A percentile compares a stretch with the other conserved stretches of the same genome.
Conservation (phyloP, 2,329 filamentous ascomycete species). For the Huntiella bhutanensis region DNA sequence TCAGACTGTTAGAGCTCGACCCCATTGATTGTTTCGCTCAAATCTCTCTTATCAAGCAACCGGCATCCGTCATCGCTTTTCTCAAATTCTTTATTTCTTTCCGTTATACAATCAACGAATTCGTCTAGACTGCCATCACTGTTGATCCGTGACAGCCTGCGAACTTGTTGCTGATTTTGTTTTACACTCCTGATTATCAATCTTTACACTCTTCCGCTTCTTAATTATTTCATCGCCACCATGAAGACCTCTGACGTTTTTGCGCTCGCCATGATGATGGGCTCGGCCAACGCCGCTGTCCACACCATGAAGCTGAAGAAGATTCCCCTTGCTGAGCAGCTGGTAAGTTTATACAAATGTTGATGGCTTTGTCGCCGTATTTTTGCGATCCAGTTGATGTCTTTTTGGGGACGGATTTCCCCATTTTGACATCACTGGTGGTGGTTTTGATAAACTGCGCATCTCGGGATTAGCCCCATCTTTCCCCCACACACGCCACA, state of each 20-base stretch:
- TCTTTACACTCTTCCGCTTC: neutral
- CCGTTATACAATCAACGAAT: conserved; percentile 1
- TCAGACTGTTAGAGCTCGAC: too few relatives aligned
- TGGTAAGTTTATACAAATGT: conserved; percentile 38
- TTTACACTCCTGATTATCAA: neutral
- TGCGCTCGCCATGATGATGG: conserved; percentile 62
- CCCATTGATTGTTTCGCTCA: too few relatives aligned
- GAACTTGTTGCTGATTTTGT: conserved; percentile 4
- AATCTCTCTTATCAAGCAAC: conserved; percentile 3
- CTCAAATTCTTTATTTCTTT: neutral
- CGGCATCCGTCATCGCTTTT: neutral
- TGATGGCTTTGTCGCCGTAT: neutral
- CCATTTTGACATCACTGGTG: neutral
- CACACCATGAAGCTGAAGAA: conserved; percentile 98
- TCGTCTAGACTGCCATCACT: conserved; percentile 3
- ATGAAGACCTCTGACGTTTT: conserved; percentile 72
- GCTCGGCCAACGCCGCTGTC: conserved; percentile 65
- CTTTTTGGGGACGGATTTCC: conserved; percentile 5
- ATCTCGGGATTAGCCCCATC: conserved; percentile 5
- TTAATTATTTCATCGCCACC: conserved; percentile 5
- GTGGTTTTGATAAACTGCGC: conserved; percentile 5
- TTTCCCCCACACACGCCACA: neutral
- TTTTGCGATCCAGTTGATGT: neutral
- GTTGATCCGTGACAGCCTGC: conserved; percentile 7
- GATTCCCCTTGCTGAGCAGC: conserved; percentile 76